phyloP scores from a whole-genome alignment of 805 yeast species.

The Pichia phayaonensis region DNA sequence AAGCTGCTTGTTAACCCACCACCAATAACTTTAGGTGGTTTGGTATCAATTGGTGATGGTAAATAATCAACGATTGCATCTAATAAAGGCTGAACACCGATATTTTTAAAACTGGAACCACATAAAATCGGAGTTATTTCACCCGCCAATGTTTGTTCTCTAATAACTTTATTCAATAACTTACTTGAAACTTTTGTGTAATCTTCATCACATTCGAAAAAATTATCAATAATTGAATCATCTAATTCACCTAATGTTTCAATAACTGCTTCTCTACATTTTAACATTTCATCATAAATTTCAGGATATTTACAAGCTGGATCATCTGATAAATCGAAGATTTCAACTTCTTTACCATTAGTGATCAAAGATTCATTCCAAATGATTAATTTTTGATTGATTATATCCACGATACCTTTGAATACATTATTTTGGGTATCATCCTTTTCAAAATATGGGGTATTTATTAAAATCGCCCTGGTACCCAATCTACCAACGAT shows the following conservation, averaged over 20 bases:
- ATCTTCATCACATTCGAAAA: conserved; percentile 63
- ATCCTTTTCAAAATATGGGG: conserved; percentile 61
- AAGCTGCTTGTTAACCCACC: conserved; percentile 10
- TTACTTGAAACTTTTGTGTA: conserved; percentile 55
- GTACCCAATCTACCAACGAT: conserved; percentile 70
- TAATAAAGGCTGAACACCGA: conserved; percentile 90
- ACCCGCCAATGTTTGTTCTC: conserved; percentile 51
- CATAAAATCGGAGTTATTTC: conserved; percentile 74
- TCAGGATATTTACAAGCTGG: conserved; percentile 20
- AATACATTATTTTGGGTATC: conserved; percentile 35
- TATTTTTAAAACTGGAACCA: conserved; percentile 87
- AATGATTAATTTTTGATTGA: conserved; percentile 49
- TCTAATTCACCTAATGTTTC: conserved; percentile 82
- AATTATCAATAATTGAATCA: conserved; percentile 68
- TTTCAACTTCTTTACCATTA: conserved; percentile 46
- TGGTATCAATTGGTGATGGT: conserved; percentile 72
- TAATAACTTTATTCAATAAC: conserved; percentile 51
- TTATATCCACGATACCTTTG: conserved; percentile 68
- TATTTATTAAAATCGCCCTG: conserved; percentile 62
- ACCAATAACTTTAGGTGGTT: conserved; percentile 43
- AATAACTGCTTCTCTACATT: conserved; percentile 65
- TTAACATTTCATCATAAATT: conserved; percentile 39
- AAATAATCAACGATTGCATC: conserved; percentile 74
- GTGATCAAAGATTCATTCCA: conserved; percentile 35
- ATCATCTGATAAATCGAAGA: conserved; percentile 33